A percentile compares a stretch with the other conserved stretches of the same genome.
phyloP scores from a whole-genome alignment of 306 rosid species.

The Lathyrus oleraceus region DNA sequence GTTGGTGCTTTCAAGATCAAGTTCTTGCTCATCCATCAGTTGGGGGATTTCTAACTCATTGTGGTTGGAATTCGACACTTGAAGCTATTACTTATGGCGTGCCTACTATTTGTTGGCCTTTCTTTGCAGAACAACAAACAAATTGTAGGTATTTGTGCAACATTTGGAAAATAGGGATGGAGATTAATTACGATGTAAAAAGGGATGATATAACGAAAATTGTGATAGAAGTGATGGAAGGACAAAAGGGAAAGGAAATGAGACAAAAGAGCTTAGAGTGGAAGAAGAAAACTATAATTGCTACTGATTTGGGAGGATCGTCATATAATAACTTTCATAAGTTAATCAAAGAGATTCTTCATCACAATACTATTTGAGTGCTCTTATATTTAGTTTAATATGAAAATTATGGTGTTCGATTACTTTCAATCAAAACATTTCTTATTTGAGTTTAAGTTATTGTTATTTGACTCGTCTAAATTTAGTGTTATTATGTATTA shows the following conservation, averaged over 20 bases:
- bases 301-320: conserved; percentile 13
- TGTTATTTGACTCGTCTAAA: background rate
- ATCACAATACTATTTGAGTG: background rate
- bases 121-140: conserved; percentile 40
- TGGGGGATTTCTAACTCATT: conserved; percentile 5
- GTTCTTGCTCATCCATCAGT: conserved; percentile 32
- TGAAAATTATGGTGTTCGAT: background rate
- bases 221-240: conserved; percentile 16
- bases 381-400: background rate
- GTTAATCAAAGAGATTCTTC: conserved; percentile 1
- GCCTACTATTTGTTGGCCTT: conserved; percentile 36
- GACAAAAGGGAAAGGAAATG: conserved; percentile 26
- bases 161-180: conserved; percentile 25
- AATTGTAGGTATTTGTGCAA: conserved; percentile 30
- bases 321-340: conserved; percentile 20
- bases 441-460: background rate
- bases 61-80: conserved; percentile 26
- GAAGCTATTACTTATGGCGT: background rate
- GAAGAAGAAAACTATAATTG: conserved; percentile 1
- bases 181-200: conserved; percentile 24
- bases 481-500: background rate
- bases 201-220: conserved; percentile 5
- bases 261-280: conserved; percentile 14
- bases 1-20: conserved; percentile 29
- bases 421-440: background rate